Evolutionary conservation across 1,284 basidiomycete species (phyloP).

Genomic region (Ustilago trichophora): DNA sequence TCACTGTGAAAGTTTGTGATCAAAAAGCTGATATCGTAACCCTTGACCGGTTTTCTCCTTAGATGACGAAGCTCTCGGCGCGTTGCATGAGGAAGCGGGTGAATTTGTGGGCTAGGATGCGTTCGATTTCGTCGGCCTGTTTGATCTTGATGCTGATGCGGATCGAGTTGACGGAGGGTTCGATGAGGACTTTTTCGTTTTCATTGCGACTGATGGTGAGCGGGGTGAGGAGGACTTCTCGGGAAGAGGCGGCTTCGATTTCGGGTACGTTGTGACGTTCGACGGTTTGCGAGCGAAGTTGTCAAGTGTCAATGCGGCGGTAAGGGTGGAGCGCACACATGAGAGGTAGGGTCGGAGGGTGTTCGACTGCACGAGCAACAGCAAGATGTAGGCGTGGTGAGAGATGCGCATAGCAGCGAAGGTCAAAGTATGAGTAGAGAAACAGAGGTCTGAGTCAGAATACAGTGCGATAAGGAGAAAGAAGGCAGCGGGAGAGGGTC

Average conservation of each 20-base stretch:
- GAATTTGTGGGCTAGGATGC: constrained; percentile 96
- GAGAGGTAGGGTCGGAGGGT: constrained; percentile 91
- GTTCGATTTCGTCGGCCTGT: constrained; percentile 98
- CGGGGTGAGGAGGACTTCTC: constrained; percentile 86
- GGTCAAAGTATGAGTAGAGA: no score
- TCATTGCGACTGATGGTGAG: constrained; percentile 94
- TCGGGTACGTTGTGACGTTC: constrained; percentile 74
- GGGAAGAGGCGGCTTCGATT: constrained; percentile 56
- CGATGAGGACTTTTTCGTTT: constrained; percentile 94
- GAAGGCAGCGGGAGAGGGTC: no score
- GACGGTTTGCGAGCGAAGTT: constrained; percentile 93
- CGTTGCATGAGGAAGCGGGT: constrained; percentile 99
- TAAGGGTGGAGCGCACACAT: constrained; percentile 92
- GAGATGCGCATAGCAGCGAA: no score
- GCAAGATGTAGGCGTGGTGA: no score
- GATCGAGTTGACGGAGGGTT: constrained; percentile 95
- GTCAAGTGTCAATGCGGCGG: constrained; percentile 94
- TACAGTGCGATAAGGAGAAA: not conserved
- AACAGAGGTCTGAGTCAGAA: no score
- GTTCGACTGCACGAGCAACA: constrained; percentile 69
- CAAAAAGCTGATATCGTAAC: constrained; percentile 97
- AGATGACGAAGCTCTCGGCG: constrained; percentile 97
- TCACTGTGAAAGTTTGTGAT: constrained; percentile 97
- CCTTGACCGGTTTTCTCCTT: constrained; percentile 83
- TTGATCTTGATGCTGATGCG: constrained; percentile 97